Percentiles rank a stretch among this genome's conserved stretches.
phyloP scores from a whole-genome alignment of 2,329 filamentous ascomycete genomes.

The Pseudocercospora crystallina region DNA sequence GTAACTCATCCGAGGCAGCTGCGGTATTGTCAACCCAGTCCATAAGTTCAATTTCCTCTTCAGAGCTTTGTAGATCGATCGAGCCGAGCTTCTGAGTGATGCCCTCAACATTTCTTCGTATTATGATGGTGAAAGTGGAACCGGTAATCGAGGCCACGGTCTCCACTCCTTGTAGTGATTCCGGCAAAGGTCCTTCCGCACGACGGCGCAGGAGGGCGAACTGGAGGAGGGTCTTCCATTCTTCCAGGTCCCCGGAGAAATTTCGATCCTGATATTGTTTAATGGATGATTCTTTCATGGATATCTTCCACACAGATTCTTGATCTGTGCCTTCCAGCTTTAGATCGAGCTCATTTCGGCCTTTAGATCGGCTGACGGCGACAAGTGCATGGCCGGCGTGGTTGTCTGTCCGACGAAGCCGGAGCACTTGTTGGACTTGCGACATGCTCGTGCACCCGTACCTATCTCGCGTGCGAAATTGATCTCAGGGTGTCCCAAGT shows the following conservation, averaged over 20 bases:
- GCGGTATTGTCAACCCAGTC: conserved; percentile 68
- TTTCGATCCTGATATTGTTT: conserved; percentile 55
- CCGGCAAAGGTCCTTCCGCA: conserved; percentile 43
- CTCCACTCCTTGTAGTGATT: conserved; percentile 56
- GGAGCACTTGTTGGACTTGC: conserved; percentile 48
- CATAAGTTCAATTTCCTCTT: conserved; percentile 63
- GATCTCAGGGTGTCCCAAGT: too few relatives aligned
- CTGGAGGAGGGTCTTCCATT: conserved; percentile 65
- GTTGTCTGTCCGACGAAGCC: conserved; percentile 54
- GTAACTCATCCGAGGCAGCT: conserved; percentile 45
- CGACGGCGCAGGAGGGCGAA: conserved; percentile 54
- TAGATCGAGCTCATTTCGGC: conserved; percentile 59
- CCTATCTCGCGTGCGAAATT: too few relatives aligned
- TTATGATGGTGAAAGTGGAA: conserved; percentile 58
- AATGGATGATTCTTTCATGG: conserved; percentile 60
- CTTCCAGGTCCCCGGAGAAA: conserved; percentile 57
- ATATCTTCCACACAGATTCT: conserved; percentile 58
- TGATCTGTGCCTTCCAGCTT: conserved; percentile 69
- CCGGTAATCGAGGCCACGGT: conserved; percentile 56
- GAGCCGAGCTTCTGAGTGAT: conserved; percentile 72
- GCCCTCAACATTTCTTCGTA: conserved; percentile 65
- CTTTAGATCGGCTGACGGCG: conserved; percentile 52
- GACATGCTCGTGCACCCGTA: too few relatives aligned
- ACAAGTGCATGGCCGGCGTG: conserved; percentile 54
- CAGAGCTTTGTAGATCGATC: conserved; percentile 56